phyloP scores from a whole-genome alignment of 2,329 filamentous ascomycete species.

The Fusarium sp. region DNA sequence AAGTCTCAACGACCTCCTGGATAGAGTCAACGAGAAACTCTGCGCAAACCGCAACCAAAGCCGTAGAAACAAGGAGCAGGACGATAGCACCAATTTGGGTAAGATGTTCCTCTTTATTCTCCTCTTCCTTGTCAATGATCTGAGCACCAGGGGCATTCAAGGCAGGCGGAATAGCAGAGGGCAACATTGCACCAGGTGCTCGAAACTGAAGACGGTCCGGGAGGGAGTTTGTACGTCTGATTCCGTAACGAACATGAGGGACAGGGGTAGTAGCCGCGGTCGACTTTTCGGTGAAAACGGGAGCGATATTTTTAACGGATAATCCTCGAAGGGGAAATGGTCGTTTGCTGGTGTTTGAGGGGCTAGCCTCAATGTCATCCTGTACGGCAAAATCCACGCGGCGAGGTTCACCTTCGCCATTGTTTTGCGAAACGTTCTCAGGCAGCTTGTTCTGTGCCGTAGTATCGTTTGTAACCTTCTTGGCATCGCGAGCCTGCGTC shows the following conservation, averaged over 20 bases:
- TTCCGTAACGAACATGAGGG: conserved; percentile 70
- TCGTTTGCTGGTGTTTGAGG: conserved; percentile 46
- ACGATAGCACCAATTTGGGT: conserved; percentile 68
- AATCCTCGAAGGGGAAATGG: conserved; percentile 70
- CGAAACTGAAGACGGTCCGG: conserved; percentile 71
- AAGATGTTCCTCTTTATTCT: conserved; percentile 59
- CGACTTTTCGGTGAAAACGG: conserved; percentile 70
- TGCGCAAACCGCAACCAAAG: conserved; percentile 74
- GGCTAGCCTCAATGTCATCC: conserved; percentile 35
- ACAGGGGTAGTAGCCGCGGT: conserved; percentile 57
- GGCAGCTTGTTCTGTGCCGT: conserved; percentile 49
- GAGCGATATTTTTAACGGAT: conserved; percentile 75
- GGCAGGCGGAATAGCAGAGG: conserved; percentile 57
- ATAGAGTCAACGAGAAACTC: conserved; percentile 78
- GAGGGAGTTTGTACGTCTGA: conserved; percentile 79
- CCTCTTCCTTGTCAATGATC: conserved; percentile 41
- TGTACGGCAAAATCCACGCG: conserved; percentile 69
- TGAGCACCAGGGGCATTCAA: conserved; percentile 46
- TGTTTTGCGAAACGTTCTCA: conserved; percentile 27
- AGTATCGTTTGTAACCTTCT: conserved; percentile 36
- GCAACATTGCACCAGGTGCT: conserved; percentile 62
- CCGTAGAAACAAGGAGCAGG: conserved; percentile 72
- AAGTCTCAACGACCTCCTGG: conserved; percentile 67
- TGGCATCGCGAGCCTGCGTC: conserved; percentile 53
- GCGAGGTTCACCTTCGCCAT: conserved; percentile 57